A percentile compares a stretch with the other conserved stretches of the same genome.
Evolutionary conservation across 257 asterid species (phyloP).

Genomic region (Echites panduratus): DNA sequence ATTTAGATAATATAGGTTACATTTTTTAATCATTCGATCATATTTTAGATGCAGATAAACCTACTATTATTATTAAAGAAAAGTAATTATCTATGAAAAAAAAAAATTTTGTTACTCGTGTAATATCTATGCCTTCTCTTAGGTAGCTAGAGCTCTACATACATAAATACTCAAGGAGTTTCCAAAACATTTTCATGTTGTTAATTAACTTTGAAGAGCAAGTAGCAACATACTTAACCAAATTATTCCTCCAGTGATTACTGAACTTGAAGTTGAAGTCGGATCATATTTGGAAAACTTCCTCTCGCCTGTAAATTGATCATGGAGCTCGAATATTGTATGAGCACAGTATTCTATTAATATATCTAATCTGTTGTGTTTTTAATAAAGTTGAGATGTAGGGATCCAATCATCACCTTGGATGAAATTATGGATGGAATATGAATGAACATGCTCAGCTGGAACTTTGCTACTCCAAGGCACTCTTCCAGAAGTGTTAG

Average conservation of each 20-base stretch:
- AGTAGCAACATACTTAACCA: background rate
- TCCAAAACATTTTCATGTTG: background rate
- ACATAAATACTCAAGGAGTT: too few species aligned
- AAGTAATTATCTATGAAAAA: too few species aligned
- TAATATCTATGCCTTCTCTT: too few species aligned
- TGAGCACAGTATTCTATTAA: background rate
- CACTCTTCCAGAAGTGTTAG: slow-evolving; percentile 22
- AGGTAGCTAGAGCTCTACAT: too few species aligned
- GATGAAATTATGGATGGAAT: slow-evolving; percentile 37
- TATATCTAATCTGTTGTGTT: background rate
- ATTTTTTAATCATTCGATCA: too few species aligned
- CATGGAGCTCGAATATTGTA: too few species aligned
- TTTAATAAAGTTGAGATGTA: background rate
- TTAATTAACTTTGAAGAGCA: background rate
- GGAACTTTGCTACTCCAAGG: slow-evolving; percentile 41
- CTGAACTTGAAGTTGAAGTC: background rate
- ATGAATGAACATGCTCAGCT: slow-evolving; percentile 23
- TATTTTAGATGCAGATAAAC: too few species aligned
- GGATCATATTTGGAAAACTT: background rate
- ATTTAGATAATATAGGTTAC: too few species aligned
- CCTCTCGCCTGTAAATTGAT: background rate
- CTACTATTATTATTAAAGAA: too few species aligned
- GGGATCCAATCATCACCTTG: slow-evolving; percentile 49
- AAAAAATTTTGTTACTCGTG: too few species aligned
- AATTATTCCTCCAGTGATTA: background rate